Conservation (phyloP, 768 basidiomycete species). For the Albatrellus ellisii region DNA sequence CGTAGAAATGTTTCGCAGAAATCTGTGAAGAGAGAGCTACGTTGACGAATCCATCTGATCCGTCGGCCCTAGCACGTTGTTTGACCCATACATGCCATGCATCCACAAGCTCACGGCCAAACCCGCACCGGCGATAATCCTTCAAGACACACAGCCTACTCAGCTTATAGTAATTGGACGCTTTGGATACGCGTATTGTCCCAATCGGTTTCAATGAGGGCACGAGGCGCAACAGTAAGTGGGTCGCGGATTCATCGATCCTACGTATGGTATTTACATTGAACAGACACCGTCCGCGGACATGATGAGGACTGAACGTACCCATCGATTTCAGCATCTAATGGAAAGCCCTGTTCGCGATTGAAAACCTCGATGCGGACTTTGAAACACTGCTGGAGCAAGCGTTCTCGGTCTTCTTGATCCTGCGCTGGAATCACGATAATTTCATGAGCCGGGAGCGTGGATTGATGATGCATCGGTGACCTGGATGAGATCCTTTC, state of each 20-base stretch:
- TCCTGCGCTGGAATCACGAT: constrained; percentile 27
- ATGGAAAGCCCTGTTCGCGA: constrained; percentile 55
- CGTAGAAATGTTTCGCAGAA: constrained; percentile 59
- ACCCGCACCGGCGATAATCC: constrained; percentile 45
- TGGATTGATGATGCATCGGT: background rate
- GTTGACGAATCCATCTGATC: constrained; percentile 20
- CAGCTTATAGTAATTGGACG: constrained; percentile 50
- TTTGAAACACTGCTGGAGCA: constrained; percentile 58
- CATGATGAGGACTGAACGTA: constrained; percentile 21
- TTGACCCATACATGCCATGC: constrained; percentile 47
- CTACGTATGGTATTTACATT: constrained; percentile 23
- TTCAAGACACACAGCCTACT: constrained; percentile 56
- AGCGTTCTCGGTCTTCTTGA: constrained; percentile 33
- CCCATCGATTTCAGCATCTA: constrained; percentile 70
- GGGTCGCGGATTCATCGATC: constrained; percentile 47
- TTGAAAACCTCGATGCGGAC: constrained; percentile 50
- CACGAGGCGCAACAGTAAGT: constrained; percentile 58
- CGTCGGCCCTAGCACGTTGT: constrained; percentile 25
- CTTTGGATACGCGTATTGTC: constrained; percentile 44
- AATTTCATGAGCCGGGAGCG: constrained; percentile 36
- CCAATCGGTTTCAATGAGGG: constrained; percentile 53
- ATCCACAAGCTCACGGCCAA: constrained; percentile 56
- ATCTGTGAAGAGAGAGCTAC: constrained; percentile 63
- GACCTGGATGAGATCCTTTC: too few species aligned
- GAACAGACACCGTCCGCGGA: background rate